Evolutionary conservation across 345 rosid species (phyloP).

Genomic region (Citrus medica): DNA sequence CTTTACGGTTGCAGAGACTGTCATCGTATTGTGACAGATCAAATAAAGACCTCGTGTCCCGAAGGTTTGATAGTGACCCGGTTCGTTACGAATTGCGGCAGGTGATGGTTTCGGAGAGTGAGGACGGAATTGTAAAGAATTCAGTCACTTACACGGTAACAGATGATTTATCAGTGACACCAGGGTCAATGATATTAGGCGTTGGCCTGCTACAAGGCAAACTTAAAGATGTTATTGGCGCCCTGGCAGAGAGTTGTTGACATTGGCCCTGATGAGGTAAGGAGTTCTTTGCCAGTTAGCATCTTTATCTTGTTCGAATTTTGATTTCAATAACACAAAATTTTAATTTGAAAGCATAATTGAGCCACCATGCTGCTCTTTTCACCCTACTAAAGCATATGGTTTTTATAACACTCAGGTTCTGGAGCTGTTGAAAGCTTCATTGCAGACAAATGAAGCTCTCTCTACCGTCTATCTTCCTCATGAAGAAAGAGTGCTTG

Average conservation of each 20-base stretch:
- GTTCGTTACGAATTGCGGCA: no score
- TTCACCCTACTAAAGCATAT: no score
- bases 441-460: background rate
- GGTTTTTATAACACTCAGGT: background rate
- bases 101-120: no score
- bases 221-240: background rate
- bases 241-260: background rate
- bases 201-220: background rate
- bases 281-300: background rate
- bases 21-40: no score
- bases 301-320: background rate
- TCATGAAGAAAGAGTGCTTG: background rate
- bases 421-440: slow-evolving; percentile 5
- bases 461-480: slow-evolving; percentile 11
- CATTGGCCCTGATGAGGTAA: background rate
- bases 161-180: no score
- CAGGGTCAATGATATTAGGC: no score
- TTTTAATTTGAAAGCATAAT: background rate
- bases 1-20: no score
- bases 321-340: background rate
- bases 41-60: no score
- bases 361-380: background rate
- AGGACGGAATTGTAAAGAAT: no score
- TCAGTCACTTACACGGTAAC: no score
- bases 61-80: no score